phyloP scores from a whole-genome alignment of 768 basidiomycete species.

The Mycena metata region DNA sequence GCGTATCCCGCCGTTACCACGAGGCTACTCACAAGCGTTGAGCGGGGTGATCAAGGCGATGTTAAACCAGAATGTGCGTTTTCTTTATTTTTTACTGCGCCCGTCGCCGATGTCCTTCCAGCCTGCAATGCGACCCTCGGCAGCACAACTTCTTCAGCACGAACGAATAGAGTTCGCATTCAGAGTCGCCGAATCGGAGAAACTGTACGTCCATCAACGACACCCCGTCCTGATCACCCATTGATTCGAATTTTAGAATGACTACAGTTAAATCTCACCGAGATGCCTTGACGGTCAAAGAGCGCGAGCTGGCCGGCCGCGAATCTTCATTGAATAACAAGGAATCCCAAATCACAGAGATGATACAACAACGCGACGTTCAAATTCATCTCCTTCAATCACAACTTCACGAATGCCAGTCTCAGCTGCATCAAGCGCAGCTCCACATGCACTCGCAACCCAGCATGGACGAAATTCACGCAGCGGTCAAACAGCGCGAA shows the following conservation, averaged over 20 bases:
- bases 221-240: slow-evolving; percentile 2
- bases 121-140: slow-evolving; percentile 91
- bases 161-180: slow-evolving; percentile 79
- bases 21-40: slow-evolving; percentile 82
- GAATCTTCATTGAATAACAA: slow-evolving; percentile 69
- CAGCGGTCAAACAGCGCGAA: slow-evolving; percentile 45
- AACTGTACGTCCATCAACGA: slow-evolving; percentile 66
- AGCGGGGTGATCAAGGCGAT: slow-evolving; percentile 86
- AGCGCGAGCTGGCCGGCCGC: slow-evolving; percentile 72
- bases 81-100: neutral
- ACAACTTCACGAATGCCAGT: slow-evolving; percentile 48
- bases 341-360: slow-evolving; percentile 63
- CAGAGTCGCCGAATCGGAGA: slow-evolving; percentile 83
- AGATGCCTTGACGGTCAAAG: slow-evolving; percentile 64
- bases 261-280: slow-evolving; percentile 75
- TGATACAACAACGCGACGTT: slow-evolving; percentile 69
- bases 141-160: slow-evolving; percentile 83
- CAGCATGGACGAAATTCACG: slow-evolving; percentile 57
- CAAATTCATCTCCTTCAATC: slow-evolving; percentile 69
- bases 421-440: slow-evolving; percentile 54
- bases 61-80: slow-evolving; percentile 82
- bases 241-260: slow-evolving; percentile 58
- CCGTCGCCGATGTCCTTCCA: slow-evolving; percentile 44
- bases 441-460: slow-evolving; percentile 42
- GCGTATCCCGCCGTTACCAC: slow-evolving; percentile 91